Evolutionary conservation across 2,329 filamentous ascomycete species (phyloP).

Genomic region (Fusarium vanettenii): DNA sequence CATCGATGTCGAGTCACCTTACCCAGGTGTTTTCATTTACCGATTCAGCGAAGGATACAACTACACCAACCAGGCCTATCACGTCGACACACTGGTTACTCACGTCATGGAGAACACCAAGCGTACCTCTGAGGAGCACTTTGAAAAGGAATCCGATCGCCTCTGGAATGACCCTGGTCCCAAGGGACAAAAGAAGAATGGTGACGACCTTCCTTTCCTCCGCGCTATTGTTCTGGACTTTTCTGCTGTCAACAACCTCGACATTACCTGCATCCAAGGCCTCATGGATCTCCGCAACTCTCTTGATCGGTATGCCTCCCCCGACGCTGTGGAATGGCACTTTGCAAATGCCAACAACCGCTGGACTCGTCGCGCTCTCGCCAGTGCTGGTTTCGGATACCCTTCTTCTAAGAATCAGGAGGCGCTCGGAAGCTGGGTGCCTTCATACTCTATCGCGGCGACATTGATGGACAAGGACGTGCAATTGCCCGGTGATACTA

Average conservation of each 20-base stretch:
- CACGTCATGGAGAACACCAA: slow-evolving; percentile 55
- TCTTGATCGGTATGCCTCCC: slow-evolving; percentile 64
- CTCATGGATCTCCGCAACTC: slow-evolving; percentile 66
- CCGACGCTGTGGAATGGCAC: slow-evolving; percentile 62
- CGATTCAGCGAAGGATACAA: slow-evolving; percentile 64
- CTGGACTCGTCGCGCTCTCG: slow-evolving; percentile 68
- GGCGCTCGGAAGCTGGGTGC: slow-evolving; percentile 46
- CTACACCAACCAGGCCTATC: slow-evolving; percentile 62
- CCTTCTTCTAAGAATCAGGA: slow-evolving; percentile 46
- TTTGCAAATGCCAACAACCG: slow-evolving; percentile 66
- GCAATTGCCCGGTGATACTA: not conserved
- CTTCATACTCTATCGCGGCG: slow-evolving; percentile 49
- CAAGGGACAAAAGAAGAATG: slow-evolving; percentile 40
- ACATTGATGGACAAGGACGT: slow-evolving; percentile 31
- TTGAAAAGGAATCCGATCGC: slow-evolving; percentile 54
- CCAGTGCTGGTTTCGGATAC: slow-evolving; percentile 67
- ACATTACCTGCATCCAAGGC: slow-evolving; percentile 68
- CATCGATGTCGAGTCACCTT: slow-evolving; percentile 54
- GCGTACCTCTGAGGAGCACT: slow-evolving; percentile 53
- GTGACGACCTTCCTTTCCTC: slow-evolving; percentile 57
- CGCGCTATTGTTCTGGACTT: slow-evolving; percentile 69
- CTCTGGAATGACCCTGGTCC: slow-evolving; percentile 67
- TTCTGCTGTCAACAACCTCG: slow-evolving; percentile 66
- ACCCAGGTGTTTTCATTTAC: slow-evolving; percentile 64
- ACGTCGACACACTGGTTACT: slow-evolving; percentile 56